Evolutionary conservation across 2,329 filamentous ascomycete species (phyloP).

Genomic region (Clonostachys byssicola): DNA sequence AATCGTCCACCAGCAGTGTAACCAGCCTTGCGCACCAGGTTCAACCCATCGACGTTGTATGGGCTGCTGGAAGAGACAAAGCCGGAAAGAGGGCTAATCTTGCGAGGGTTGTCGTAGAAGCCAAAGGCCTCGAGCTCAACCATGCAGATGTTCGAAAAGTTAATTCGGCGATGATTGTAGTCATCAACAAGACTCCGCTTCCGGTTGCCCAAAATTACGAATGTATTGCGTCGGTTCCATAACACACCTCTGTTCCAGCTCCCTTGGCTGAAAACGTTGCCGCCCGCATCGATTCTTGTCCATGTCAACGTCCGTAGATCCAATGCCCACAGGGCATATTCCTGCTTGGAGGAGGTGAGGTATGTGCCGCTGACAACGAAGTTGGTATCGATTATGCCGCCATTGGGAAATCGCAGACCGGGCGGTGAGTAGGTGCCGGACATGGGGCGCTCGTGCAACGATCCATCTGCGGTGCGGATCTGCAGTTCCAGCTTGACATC

Average conservation of each 20-base stretch:
- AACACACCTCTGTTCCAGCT: constrained; percentile 96
- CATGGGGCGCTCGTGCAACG: constrained; percentile 84
- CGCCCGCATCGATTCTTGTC: constrained; percentile 93
- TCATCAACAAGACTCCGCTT: constrained; percentile 94
- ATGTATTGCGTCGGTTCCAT: constrained; percentile 90
- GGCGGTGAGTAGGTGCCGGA: constrained; percentile 81
- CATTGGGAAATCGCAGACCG: constrained; percentile 91
- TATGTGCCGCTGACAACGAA: constrained; percentile 98
- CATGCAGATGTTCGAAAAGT: constrained; percentile 95
- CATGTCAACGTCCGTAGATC: constrained; percentile 85
- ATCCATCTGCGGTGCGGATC: constrained; percentile 79
- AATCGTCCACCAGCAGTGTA: constrained; percentile 71
- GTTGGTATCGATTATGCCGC: constrained; percentile 90
- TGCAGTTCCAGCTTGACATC: constrained; percentile 96
- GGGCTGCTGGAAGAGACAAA: constrained; percentile 81
- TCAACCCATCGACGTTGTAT: constrained; percentile 52
- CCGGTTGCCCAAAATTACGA: constrained; percentile 91
- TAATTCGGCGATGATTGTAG: constrained; percentile 96
- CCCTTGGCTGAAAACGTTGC: constrained; percentile 90
- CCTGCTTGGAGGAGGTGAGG: constrained; percentile 94
- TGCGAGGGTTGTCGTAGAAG: constrained; percentile 91
- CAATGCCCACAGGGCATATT: constrained; percentile 94
- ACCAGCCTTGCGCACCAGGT: constrained; percentile 53
- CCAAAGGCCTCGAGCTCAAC: constrained; percentile 97
- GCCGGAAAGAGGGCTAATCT: constrained; percentile 70